Conservation (phyloP, 257 asterid genomes). For the Nicotiana attenuata region DNA sequence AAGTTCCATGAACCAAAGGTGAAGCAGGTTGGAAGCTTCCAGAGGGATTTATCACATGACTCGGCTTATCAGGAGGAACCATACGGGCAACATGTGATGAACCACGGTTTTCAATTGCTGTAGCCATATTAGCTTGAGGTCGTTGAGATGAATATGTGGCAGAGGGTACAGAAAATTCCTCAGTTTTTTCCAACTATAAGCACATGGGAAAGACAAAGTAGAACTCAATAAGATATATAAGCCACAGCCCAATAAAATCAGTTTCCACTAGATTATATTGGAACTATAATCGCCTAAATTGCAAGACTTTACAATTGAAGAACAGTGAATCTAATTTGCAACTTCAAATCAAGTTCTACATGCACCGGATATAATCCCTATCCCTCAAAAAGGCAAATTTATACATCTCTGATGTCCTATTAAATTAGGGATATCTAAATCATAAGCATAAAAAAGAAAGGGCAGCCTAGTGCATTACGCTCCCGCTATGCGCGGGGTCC, state of each 20-base stretch:
- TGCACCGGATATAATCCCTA: neutral
- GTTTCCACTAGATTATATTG: neutral
- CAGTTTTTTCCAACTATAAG: conserved; percentile 81
- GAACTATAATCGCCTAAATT: neutral
- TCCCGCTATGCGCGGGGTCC: too few species aligned
- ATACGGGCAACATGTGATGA: conserved; percentile 32
- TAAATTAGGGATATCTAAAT: neutral
- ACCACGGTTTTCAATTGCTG: conserved; percentile 49
- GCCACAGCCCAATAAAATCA: conserved; percentile 5
- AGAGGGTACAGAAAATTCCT: conserved; percentile 42
- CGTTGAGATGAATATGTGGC: conserved; percentile 47
- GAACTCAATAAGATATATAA: neutral
- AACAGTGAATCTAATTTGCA: neutral
- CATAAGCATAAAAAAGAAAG: too few species aligned
- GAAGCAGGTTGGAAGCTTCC: conserved; percentile 49
- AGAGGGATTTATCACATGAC: conserved; percentile 40
- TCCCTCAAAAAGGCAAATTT: neutral
- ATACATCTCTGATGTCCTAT: neutral
- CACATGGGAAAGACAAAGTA: conserved; percentile 5
- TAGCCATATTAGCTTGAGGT: conserved; percentile 38
- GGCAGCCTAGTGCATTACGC: too few species aligned
- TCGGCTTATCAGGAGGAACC: conserved; percentile 42
- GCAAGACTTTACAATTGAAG: neutral
- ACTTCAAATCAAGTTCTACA: neutral
- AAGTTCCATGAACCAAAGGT: conserved; percentile 38